Conservation (phyloP, 1,284 basidiomycete genomes). For the Ganoderma boninense region DNA sequence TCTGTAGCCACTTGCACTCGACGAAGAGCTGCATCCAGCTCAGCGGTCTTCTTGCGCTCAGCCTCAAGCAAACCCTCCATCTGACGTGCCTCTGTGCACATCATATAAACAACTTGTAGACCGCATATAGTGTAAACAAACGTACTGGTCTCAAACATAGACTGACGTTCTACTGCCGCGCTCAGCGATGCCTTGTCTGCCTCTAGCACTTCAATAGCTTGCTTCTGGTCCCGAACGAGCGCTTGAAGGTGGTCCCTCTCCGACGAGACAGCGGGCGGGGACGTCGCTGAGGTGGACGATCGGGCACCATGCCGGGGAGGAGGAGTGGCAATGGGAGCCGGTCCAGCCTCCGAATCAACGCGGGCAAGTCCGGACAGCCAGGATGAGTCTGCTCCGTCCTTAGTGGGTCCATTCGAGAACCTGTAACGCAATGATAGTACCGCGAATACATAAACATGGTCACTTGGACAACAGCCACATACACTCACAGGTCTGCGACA, state of each 20-base stretch:
- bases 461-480: slow-evolving; percentile 14
- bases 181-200: slow-evolving; percentile 72
- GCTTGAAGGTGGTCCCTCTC: slow-evolving; percentile 44
- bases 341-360: slow-evolving; percentile 46
- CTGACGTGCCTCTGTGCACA: slow-evolving; percentile 36
- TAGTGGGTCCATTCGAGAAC: slow-evolving; percentile 36
- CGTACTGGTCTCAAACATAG: slow-evolving; percentile 56
- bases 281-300: slow-evolving; percentile 21
- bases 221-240: slow-evolving; percentile 61
- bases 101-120: not conserved
- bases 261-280: slow-evolving; percentile 23
- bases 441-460: slow-evolving; percentile 7
- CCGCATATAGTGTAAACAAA: slow-evolving; percentile 14
- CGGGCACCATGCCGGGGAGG: slow-evolving; percentile 30
- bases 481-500: slow-evolving; percentile 42
- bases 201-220: slow-evolving; percentile 72
- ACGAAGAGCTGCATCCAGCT: slow-evolving; percentile 29
- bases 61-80: slow-evolving; percentile 36
- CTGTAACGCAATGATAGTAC: slow-evolving; percentile 27
- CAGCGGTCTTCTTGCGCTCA: slow-evolving; percentile 28
- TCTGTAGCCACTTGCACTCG: slow-evolving; percentile 23
- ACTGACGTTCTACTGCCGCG: slow-evolving; percentile 47
- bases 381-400: slow-evolving; percentile 45
- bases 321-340: slow-evolving; percentile 36
- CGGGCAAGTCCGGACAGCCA: slow-evolving; percentile 70